These are phyloP conservation scores for Suillus ampliporus DNA, from an alignment of 768 basidiomycete genomes.

Conservation along the genomic window DNA sequence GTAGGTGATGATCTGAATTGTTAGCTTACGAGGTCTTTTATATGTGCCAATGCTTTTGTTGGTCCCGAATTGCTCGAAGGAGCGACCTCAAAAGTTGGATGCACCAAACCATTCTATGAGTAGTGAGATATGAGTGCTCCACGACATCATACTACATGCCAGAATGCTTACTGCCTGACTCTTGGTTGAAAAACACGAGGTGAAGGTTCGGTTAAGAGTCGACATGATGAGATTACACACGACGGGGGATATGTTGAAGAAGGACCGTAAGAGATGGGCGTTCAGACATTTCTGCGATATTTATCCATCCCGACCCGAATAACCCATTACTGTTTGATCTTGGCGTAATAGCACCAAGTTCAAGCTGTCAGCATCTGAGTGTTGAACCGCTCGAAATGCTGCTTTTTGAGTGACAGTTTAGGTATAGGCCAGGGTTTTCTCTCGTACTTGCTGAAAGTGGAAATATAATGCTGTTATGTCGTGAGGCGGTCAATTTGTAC, in stretches of 20 bases:
- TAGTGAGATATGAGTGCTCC: background rate
- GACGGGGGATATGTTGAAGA: background rate
- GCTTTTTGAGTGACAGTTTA: too few relatives aligned
- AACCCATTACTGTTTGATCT: too few relatives aligned
- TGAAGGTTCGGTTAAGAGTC: background rate
- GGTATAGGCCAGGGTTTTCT: too few relatives aligned
- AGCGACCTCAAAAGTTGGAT: constrained; percentile 17
- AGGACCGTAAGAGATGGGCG: too few relatives aligned
- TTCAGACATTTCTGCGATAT: too few relatives aligned
- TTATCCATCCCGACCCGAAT: too few relatives aligned
- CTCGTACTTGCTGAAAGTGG: too few relatives aligned
- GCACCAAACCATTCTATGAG: constrained; percentile 13
- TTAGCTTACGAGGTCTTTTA: constrained; percentile 34
- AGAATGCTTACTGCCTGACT: constrained; percentile 28
- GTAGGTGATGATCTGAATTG: background rate
- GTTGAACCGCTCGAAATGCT: too few relatives aligned
- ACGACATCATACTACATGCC: background rate
- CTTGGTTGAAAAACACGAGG: constrained; percentile 24
- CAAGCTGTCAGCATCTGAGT: too few relatives aligned
- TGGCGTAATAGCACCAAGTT: too few relatives aligned
- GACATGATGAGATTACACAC: background rate
- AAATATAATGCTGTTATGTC: too few relatives aligned
- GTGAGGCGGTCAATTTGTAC: too few relatives aligned
- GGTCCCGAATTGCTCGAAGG: constrained; percentile 22
- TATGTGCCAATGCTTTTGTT: constrained; percentile 29